These are phyloP conservation scores for Iberis pinnata DNA, from an alignment of 345 rosid genomes.

Conservation along the genomic window DNA sequence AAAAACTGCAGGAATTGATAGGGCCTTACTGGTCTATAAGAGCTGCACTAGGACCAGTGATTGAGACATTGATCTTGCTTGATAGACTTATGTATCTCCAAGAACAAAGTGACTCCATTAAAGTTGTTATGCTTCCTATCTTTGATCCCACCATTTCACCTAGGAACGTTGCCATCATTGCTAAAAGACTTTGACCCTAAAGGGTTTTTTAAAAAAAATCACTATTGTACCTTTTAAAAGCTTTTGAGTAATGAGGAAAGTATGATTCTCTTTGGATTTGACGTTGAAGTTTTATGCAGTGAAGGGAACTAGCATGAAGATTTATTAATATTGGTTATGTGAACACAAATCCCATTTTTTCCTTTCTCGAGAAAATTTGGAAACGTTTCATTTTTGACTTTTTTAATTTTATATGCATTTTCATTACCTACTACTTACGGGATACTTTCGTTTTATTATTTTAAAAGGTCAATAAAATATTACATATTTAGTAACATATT, in stretches of 20 bases:
- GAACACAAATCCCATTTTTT: too few relatives aligned
- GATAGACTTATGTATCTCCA: conserved; percentile 88
- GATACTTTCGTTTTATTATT: too few relatives aligned
- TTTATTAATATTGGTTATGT: too few relatives aligned
- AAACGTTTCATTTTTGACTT: too few relatives aligned
- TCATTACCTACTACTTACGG: too few relatives aligned
- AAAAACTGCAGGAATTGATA: conserved; percentile 49
- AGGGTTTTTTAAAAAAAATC: too few relatives aligned
- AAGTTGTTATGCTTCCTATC: conserved; percentile 66
- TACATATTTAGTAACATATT: too few relatives aligned
- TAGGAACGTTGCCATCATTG: conserved; percentile 79
- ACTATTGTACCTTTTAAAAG: neutral
- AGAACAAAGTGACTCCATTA: conserved; percentile 51
- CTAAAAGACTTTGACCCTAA: conserved; percentile 40
- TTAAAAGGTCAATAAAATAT: too few relatives aligned
- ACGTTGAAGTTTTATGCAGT: neutral
- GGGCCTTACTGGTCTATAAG: conserved; percentile 93
- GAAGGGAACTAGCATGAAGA: too few relatives aligned
- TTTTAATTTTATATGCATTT: too few relatives aligned
- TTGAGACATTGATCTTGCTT: conserved; percentile 76
- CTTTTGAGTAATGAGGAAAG: neutral
- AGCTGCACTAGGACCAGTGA: conserved; percentile 77
- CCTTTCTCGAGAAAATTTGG: too few relatives aligned
- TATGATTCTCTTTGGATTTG: neutral
- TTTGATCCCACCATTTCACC: conserved; percentile 84